A percentile compares a stretch with the other conserved stretches of the same genome.
Evolutionary conservation across 2,329 filamentous ascomycete genomes (phyloP).

Genomic region (Diaporthe caulivora): DNA sequence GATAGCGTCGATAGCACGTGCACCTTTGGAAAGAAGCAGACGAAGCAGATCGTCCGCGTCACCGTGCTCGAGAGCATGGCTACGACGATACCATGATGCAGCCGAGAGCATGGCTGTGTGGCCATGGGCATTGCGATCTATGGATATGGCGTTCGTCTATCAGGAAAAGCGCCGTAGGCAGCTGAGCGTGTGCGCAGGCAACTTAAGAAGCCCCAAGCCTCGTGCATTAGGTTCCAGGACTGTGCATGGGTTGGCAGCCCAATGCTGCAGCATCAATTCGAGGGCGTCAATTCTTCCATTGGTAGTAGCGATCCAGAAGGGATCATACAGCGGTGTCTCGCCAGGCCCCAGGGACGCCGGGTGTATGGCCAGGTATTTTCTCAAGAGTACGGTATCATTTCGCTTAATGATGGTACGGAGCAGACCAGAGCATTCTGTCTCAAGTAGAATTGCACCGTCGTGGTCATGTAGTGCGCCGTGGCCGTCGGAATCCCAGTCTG

Average conservation of each 20-base stretch:
- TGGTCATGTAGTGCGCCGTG: background rate
- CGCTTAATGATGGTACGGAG: background rate
- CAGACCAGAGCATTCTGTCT: constrained; percentile 9
- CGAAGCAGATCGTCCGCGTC: background rate
- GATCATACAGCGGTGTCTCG: background rate
- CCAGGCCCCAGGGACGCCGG: background rate
- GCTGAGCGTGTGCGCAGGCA: background rate
- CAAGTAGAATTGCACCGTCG: constrained; percentile 14
- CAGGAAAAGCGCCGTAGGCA: background rate
- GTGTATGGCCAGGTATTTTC: background rate
- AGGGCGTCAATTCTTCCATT: constrained; percentile 15
- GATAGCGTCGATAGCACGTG: background rate
- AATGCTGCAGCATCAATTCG: constrained; percentile 18
- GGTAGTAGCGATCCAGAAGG: background rate
- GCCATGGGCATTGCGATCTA: background rate
- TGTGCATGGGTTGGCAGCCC: background rate
- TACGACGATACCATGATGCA: background rate
- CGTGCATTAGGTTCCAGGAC: background rate
- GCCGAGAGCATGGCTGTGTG: constrained; percentile 4
- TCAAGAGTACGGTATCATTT: constrained; percentile 22
- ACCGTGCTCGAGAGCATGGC: background rate
- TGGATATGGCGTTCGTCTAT: background rate
- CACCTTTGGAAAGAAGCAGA: constrained; percentile 16
- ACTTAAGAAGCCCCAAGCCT: background rate
- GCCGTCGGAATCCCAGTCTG: background rate